phyloP scores from a whole-genome alignment of 352 stramenopile species.

The Globisporangium mamillatum region DNA sequence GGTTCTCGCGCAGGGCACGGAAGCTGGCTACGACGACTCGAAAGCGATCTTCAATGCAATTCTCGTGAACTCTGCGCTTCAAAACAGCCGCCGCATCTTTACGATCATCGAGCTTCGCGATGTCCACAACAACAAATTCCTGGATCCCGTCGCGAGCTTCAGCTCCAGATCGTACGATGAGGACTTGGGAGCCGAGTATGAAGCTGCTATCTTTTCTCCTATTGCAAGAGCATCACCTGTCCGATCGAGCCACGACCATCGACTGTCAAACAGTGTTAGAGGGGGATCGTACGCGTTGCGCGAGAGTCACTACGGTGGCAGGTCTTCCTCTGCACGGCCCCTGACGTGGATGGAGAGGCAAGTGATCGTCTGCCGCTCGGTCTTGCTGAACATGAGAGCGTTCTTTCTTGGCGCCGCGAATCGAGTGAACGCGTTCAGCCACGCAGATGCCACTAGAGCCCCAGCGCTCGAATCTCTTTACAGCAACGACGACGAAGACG shows the following conservation, averaged over 20 bases:
- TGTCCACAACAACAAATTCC: constrained; percentile 80
- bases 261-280: constrained; percentile 1
- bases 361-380: background rate
- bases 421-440: constrained; percentile 39
- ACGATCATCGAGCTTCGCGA: constrained; percentile 86
- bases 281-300: background rate
- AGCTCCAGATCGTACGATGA: constrained; percentile 24
- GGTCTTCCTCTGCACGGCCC: constrained; percentile 34
- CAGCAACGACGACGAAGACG: constrained; percentile 40
- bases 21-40: constrained; percentile 73
- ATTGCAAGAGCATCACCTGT: background rate
- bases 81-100: constrained; percentile 63
- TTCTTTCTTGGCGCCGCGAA: constrained; percentile 71
- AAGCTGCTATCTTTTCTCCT: background rate
- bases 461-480: constrained; percentile 5
- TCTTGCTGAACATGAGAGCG: constrained; percentile 22
- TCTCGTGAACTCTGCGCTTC: constrained; percentile 68
- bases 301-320: constrained; percentile 17
- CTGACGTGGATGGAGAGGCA: constrained; percentile 45
- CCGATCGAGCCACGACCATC: background rate
- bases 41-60: constrained; percentile 88
- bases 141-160: constrained; percentile 73
- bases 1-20: constrained; percentile 72
- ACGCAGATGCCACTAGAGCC: background rate
- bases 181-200: constrained; percentile 7